Evolutionary conservation across 352 stramenopile genomes (phyloP), one percentile per base, ranked within the genome.

Genomic region (Phytopythium oedochilum): DNA sequence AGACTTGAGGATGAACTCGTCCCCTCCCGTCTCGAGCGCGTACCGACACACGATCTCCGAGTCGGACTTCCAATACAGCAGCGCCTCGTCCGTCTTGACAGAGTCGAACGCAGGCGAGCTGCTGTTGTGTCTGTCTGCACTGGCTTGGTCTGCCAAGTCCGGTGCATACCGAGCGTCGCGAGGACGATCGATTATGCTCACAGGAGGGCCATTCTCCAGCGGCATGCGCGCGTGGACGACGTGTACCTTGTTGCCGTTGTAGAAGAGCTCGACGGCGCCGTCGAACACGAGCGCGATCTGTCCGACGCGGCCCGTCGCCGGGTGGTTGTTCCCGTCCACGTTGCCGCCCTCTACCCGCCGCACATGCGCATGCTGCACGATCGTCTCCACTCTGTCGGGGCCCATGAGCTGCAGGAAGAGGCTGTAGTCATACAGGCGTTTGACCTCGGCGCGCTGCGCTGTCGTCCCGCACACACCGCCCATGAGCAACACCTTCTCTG

Each of bases 1-100:
- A 0, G 73, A 84, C 48, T 87, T 80, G 35, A 92, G 63, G 18
- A 90, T 68, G 40, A 90, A 68, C 45, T 90, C 82, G 12, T 88
- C 74, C 2, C 75, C 75, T 2, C 44, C 60, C 5, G 72, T 82
- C 26, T 83, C 75, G 23, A 66, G 71, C 40, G 81, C 77, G 55
- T 84, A 89, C 29, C 79, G 73, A 49, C 79, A 89, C 5, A 89
- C 73, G 7, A 89, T 31, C 56, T 89, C 78, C 25, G 55, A 59
- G 6, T 78, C 56, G 1, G 78, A 71, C 59, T 82, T 75, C 76
- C 76, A 88, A 43, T 86, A 89, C 18, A 89, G 57, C 14, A 89
- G 64, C 15, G 78, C 54, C 53, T 84, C 71, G n/a, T 77, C 66
- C 1, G 71, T 77, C 29, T 68, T 40, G 12, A 79, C 42, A 8